phyloP scores from a whole-genome alignment of 2,329 filamentous ascomycete species.

The Dryadomyces quercivorus region DNA sequence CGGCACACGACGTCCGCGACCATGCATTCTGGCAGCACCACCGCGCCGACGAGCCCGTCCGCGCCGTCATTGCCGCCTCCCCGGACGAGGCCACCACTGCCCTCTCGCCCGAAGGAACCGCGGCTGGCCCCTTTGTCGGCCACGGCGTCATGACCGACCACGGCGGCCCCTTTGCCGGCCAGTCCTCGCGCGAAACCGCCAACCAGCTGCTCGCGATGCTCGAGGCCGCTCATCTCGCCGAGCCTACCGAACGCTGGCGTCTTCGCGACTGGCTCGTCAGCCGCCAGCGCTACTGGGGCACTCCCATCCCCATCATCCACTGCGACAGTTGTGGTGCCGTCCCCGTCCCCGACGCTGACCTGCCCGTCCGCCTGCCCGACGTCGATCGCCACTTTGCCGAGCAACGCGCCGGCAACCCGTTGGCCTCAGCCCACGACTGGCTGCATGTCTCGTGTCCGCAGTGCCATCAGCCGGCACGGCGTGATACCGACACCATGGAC shows the following conservation, averaged over 20 bases:
- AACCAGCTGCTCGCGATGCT: conserved; percentile 46
- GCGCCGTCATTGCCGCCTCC: conserved; percentile 45
- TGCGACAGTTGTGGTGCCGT: conserved; percentile 66
- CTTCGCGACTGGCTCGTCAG: conserved; percentile 84
- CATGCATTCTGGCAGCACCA: conserved; percentile 71
- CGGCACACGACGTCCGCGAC: conserved; percentile 71
- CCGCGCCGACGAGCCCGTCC: conserved; percentile 43
- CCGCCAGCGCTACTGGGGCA: conserved; percentile 85
- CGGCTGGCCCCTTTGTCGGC: conserved; percentile 44
- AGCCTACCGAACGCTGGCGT: conserved; percentile 60
- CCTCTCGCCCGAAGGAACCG: conserved; percentile 23
- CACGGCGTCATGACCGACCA: conserved; percentile 56
- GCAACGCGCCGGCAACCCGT: conserved; percentile 62
- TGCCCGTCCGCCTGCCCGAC: conserved; percentile 64
- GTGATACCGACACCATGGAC: conserved; percentile 92
- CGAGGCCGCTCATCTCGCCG: conserved; percentile 42
- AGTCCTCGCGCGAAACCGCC: conserved; percentile 50
- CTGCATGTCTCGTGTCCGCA: conserved; percentile 63
- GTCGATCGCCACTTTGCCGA: conserved; percentile 56
- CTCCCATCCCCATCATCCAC: conserved; percentile 81
- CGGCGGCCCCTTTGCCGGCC: conserved; percentile 52
- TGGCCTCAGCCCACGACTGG: conserved; percentile 62
- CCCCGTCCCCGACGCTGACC: conserved; percentile 61
- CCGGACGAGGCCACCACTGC: conserved; percentile 21
- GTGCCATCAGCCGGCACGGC: conserved; percentile 56